Base-by-base conservation (phyloP, 306 rosid genomes). In the Quercus parvula region DNA sequence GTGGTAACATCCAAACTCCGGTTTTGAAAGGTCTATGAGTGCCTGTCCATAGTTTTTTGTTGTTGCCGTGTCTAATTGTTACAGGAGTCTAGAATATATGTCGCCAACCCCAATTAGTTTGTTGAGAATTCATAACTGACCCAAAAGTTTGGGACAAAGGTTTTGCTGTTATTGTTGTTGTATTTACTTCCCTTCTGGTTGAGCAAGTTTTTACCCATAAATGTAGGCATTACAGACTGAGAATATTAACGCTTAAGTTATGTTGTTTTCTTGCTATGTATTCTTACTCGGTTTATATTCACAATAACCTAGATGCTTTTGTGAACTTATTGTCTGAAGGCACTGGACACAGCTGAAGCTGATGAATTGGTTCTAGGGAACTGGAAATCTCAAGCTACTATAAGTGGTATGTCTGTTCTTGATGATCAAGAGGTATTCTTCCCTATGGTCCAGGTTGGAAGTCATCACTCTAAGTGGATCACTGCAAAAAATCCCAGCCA, bases 311-410 rank as follows among this genome's bases (percentile, higher is more conserved):
- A 81, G 73, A 62, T 66, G 44, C 66, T 84, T 82, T 30, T 77
- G 52, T 79, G 79, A 71, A 54, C 78, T 82, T 81, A 63, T 57
- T 77, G 35, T 83, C 35, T 80, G 81, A 73, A 91, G 92, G 92
- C 66, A 70, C 72, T 78, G 71, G 90, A 80, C 79, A 61, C 86
- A 55, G 68, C 77, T 67, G 88, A 84, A 79, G 87, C 84, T 14
- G 97, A 92, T 75, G 98, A 92, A 73, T 85, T 87, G 78, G 92
- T 95, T 77, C 94, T 95, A 63, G 86, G 72, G 78, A 95, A 92
- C 90, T 95, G 99, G 97, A 83, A 83, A 85, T 91, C 97, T 83
- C 94, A 87, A 69, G 92, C 93, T 49, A 85, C 89, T 62, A 76
- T 25, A 24, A 71, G 58, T 55, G 87, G 84, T 80, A 54, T 88